Base-by-base conservation (phyloP, 129 eudicot genomes). In the Ambrosia trifida region DNA sequence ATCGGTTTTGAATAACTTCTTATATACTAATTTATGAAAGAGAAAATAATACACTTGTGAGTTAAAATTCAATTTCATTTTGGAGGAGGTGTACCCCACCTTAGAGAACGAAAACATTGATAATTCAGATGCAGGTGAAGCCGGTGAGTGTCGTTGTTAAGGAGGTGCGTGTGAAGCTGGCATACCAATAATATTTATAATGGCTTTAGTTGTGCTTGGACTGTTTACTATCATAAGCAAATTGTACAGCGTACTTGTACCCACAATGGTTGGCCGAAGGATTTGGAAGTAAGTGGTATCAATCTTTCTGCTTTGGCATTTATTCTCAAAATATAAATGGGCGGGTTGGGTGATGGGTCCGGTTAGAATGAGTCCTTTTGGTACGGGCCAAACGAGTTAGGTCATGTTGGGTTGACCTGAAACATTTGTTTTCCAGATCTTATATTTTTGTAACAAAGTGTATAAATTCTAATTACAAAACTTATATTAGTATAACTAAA, bases 121-220 rank as follows among this genome's bases (percentile, higher is more conserved):
- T 24, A 24, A n/a, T n/a, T n/a, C n/a, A n/a, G n/a, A n/a, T n/a
- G 95, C 96, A 7, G 75, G 89, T 75, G 85, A 87, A 38, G 81
- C 87, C 17, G 82, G 97, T 52, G 98, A 89, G 79, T 89, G 98
- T 74, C 96, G 96, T 71, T 94, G 98, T 78, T 74, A 89, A 72
- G 97, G 98, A 66, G 98, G 98, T 66, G 97, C 96, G 33, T 97
- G 98, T 56, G 98, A 94, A 89, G 98, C 98, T 49, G 98, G 98
- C 5, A 64, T 94, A 82, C 98, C 97, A 6, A 68, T 94, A 71
- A 46, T 94, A 54, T 82, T 89, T 68, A 81, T 94, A 76, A 80
- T 90, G 89, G 98, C 91, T 74, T 75, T 94, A 69, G 75, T 94
- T 40, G 96, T 94, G 70, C 78, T 94, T 45, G 96, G 98, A 72